Evolutionary conservation across 139 green algal genomes (phyloP), one percentile per base, ranked within the genome.

Genomic region (Coelastrella sp.): DNA sequence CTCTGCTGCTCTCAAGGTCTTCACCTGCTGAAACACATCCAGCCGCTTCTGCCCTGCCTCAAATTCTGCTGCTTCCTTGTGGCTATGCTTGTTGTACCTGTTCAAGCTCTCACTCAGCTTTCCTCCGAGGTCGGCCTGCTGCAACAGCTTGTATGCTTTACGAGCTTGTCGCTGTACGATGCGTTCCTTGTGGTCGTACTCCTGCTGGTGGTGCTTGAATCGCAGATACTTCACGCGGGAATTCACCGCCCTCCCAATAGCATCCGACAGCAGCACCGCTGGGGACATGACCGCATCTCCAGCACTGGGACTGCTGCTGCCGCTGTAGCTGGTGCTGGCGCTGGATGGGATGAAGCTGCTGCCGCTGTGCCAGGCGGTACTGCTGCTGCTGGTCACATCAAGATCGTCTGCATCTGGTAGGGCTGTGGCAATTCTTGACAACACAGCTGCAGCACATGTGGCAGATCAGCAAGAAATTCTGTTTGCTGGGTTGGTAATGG

Each of bases 191-290:
- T 27, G 4, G 4, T 61, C 19, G 19, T 68, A 22, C 56, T 68
- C 84, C 61, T 12, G 5, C 84, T 83, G 60, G 20, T 84, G 17
- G 24, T 63, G 74, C 35, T 89, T 87, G 22, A 82, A 81, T 9
- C 68, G 60, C 35, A 85, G 63, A 24, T 78, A 60, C 57, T 66
- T 89, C 15, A 84, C 79, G 20, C 79, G 82, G 3, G 74, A 25
- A 66, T 93, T 92, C 12, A 86, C 89, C 8, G 61, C 63, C 0
- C 76, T 70, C 7, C 73, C 82, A 20, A 92, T 78, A 24, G 49
- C 17, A 27, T 84, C 83, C 7, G 61, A 60, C 11, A 90, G 57
- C 78, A 89, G 6, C 25, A 75, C 60, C 9, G 63, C 66, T 68
- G 58, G 49, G 25, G 60, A 66, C 78, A 65, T 83, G 7, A 83